Percentiles rank a stretch among this genome's conserved stretches.
These are phyloP conservation scores for Penicillium egyptiacum DNA, from an alignment of 495 filamentous ascomycete genomes.

Conservation along the genomic window DNA sequence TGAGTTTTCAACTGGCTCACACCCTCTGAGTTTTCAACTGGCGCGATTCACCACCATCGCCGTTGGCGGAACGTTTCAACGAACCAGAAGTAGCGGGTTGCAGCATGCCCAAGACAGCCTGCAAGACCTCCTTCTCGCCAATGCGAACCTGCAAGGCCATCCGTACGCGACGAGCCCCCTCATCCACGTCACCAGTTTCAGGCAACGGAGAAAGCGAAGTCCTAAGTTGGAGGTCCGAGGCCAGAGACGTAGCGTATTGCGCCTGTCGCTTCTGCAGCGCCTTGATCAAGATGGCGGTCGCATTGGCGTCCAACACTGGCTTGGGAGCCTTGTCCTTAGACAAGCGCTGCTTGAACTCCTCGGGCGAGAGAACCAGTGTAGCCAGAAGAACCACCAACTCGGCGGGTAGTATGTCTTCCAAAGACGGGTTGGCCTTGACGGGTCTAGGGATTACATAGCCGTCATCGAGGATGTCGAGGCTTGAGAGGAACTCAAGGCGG, in stretches of 20 bases:
- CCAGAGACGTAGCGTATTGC: slow-evolving; percentile 62
- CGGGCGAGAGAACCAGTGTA: slow-evolving; percentile 43
- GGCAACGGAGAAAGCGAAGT: slow-evolving; percentile 24
- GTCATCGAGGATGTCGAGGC: slow-evolving; percentile 53
- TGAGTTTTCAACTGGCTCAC: slow-evolving; percentile 41
- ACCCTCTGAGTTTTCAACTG: slow-evolving; percentile 41
- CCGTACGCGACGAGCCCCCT: slow-evolving; percentile 39
- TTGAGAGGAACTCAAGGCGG: slow-evolving; percentile 48
- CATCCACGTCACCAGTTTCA: slow-evolving; percentile 25
- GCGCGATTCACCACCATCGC: slow-evolving; percentile 34
- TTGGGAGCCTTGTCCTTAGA: slow-evolving; percentile 52
- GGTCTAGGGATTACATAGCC: slow-evolving; percentile 52
- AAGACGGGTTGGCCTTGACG: slow-evolving; percentile 29
- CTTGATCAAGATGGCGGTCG: slow-evolving; percentile 35
- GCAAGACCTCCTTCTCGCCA: slow-evolving; percentile 77
- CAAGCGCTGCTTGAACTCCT: slow-evolving; percentile 36
- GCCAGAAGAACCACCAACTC: slow-evolving; percentile 53
- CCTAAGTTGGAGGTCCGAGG: slow-evolving; percentile 61
- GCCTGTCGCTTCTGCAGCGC: slow-evolving; percentile 31
- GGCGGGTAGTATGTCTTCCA: slow-evolving; percentile 41
- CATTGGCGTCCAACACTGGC: slow-evolving; percentile 28
- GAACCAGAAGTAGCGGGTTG: slow-evolving; percentile 24
- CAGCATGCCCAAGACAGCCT: slow-evolving; percentile 45
- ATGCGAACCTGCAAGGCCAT: slow-evolving; percentile 77
- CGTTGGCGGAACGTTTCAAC: slow-evolving; percentile 31